Evolutionary conservation across 1,139 yeast genomes (phyloP).

Genomic region (Hemisphaericaspora xylofermentans): DNA sequence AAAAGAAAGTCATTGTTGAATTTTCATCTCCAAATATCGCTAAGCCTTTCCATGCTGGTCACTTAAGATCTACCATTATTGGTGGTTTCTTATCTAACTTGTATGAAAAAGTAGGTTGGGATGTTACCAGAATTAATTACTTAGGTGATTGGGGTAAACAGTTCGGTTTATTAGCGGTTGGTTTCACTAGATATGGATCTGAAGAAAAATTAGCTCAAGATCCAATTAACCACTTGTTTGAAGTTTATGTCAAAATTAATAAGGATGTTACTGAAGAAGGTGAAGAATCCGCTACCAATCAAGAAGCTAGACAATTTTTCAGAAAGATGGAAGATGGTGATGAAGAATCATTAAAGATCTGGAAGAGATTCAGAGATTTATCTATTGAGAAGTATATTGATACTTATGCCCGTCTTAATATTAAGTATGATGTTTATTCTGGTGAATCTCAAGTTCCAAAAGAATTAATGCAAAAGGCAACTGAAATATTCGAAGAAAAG

Average conservation of each 20-base stretch:
- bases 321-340: conserved; percentile 94
- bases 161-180: conserved; percentile 93
- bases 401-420: conserved; percentile 91
- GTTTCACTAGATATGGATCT: conserved; percentile 80
- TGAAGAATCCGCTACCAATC: conserved; percentile 51
- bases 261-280: conserved; percentile 56
- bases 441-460: conserved; percentile 95
- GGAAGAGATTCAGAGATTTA: conserved; percentile 88
- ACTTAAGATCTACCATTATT: conserved; percentile 93
- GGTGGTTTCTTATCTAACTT: conserved; percentile 95
- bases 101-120: conserved; percentile 88
- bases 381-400: conserved; percentile 83
- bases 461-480: conserved; percentile 68
- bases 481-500: conserved; percentile 61
- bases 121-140: conserved; percentile 86
- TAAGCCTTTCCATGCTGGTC: conserved; percentile 99
- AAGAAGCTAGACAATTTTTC: conserved; percentile 85
- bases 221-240: conserved; percentile 93
- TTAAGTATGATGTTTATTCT: conserved; percentile 80
- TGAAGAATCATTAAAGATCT: conserved; percentile 68
- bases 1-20: conserved; percentile 76
- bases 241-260: conserved; percentile 88
- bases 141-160: conserved; percentile 99
- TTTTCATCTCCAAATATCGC: conserved; percentile 98
- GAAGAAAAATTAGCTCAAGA: conserved; percentile 70